Conservation (phyloP, 2,329 filamentous ascomycete genomes). For the Fusarium newnesense region DNA sequence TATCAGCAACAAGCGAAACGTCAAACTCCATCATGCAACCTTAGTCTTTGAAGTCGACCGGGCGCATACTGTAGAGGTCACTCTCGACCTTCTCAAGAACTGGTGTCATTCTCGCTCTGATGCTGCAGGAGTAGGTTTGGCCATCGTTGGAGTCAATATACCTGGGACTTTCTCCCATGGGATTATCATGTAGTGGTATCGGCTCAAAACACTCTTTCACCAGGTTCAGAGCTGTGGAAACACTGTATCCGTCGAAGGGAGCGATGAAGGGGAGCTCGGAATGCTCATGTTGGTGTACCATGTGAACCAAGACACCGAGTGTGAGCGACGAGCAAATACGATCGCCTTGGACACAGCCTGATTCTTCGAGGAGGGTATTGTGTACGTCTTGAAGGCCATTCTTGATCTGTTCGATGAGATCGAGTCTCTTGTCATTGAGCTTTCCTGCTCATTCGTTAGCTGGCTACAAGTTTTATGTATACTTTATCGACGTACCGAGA, state of each 20-base stretch:
- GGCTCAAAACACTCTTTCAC: not conserved
- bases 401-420: not conserved
- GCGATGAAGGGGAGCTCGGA: not conserved
- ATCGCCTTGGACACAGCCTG: not conserved
- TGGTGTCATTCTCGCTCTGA: not conserved
- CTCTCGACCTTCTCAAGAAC: accelerated
- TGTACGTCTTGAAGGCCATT: accelerated
- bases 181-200: not conserved
- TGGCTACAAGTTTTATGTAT: no score
- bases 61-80: no score
- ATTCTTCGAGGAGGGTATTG: not conserved
- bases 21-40: not conserved
- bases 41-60: no score
- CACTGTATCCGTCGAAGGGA: not conserved
- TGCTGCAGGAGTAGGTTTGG: not conserved
- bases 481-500: not conserved
- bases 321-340: not conserved
- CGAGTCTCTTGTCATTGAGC: not conserved
- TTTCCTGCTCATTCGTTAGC: not conserved
- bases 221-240: accelerated
- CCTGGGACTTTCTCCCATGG: not conserved
- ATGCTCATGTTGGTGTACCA: not conserved
- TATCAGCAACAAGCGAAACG: accelerated
- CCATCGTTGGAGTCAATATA: not conserved
- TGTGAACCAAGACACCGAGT: not conserved